Evolutionary conservation across 129 eudicot species (phyloP).

Genomic region (Escallonia rubra): DNA sequence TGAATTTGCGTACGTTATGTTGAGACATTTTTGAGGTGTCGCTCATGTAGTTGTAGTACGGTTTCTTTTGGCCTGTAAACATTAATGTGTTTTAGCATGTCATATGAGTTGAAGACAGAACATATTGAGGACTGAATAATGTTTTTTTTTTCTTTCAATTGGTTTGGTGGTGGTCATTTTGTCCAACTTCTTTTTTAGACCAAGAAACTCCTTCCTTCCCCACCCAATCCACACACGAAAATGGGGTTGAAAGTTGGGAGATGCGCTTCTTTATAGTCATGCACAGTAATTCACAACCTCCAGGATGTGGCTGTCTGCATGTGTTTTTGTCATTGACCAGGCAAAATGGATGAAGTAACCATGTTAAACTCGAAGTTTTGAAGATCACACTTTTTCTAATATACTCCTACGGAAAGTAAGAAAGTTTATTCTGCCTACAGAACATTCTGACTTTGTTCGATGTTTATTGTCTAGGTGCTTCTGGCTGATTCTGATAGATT

Average conservation of each 20-base stretch:
- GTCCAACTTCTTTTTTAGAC: too few species aligned
- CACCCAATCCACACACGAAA: too few species aligned
- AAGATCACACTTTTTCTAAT: too few species aligned
- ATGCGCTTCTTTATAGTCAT: not conserved
- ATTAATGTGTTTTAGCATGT: not conserved
- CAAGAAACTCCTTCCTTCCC: too few species aligned
- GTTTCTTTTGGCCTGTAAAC: not conserved
- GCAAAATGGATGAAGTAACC: not conserved
- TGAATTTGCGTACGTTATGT: not conserved
- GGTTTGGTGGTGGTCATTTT: too few species aligned
- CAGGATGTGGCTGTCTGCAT: not conserved
- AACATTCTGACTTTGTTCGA: not conserved
- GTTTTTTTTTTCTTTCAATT: not conserved
- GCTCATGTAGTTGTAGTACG: not conserved
- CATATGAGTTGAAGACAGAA: not conserved
- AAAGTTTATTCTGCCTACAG: too few species aligned
- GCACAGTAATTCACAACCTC: not conserved
- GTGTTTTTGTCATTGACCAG: not conserved
- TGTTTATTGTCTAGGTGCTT: slow-evolving; percentile 52
- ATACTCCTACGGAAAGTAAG: too few species aligned
- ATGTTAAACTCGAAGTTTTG: too few species aligned
- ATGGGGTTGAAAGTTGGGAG: too few species aligned
- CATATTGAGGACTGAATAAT: not conserved
- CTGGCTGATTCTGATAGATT: slow-evolving; percentile 77
- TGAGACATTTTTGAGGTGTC: not conserved